Base-by-base conservation (phyloP, 176 grass and related monocot genomes). In the Melocanna baccifera region DNA sequence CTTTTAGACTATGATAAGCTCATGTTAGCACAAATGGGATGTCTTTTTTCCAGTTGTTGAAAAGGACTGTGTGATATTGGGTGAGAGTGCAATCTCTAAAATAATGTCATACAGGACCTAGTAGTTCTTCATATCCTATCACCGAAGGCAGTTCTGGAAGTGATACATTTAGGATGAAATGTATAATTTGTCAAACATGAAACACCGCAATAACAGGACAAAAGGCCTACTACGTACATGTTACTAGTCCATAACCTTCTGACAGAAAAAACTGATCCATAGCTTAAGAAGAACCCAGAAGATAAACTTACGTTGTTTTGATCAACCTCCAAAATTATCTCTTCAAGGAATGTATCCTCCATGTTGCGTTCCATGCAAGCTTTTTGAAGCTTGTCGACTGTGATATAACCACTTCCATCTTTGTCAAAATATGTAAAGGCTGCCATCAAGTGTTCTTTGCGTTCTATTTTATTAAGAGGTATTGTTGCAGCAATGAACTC, bases 361-460 rank as follows among this genome's bases (percentile, higher is more conserved):
- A 81, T 81, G 81, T 81, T 86, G 30, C 71, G 71, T 75, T 91
- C 90, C 45, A 73, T 62, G 18, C 64, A 93, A 81, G 84, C 78
- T 80, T 84, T 85, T 69, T 93, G 83, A 53, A 90, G 89, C 76
- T 93, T 88, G 23, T 89, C 82, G 7, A 87, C 53, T 19, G 89
- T 90, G 39, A 97, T 93, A 69, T 89, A 87, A 59, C 87, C 91
- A 76, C 85, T 86, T 76, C 84, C 89, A 87, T 93, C 86, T 62
- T 90, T 93, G 64, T 91, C 82, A 78, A 97, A 93, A 76, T 87
- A 97, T 70, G 84, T 89, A 83, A 96, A 93, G 9, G 87, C 78
- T 52, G 84, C 86, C 22, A 78, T 59, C 52, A 93, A 87, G 42
- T 93, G 89, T 75, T 93, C 81, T 78, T 96, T 76, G 36, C 52